Evolutionary conservation across 1,139 yeast genomes (phyloP).

Genomic region (Geotrichum restrictum): DNA sequence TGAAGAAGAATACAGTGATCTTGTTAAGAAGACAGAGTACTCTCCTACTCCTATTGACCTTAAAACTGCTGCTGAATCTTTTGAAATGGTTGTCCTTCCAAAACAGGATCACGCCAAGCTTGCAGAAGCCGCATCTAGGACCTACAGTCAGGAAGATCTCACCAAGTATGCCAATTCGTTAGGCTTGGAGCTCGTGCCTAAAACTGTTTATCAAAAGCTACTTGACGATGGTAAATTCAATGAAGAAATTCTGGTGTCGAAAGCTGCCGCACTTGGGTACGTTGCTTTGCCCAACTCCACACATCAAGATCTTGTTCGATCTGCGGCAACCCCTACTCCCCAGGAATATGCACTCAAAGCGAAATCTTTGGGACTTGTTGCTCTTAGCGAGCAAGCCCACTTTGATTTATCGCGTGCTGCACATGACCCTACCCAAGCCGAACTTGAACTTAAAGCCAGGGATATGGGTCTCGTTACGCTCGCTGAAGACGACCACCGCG

Average conservation of each 20-base stretch:
- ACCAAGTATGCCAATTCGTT: too few species aligned
- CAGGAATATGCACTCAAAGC: conserved; percentile 27
- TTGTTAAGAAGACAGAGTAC: conserved; percentile 20
- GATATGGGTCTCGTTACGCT: conserved; percentile 44
- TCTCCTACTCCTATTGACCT: conserved; percentile 8
- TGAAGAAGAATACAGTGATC: conserved; percentile 43
- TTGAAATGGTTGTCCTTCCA: conserved; percentile 12
- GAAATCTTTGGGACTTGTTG: conserved; percentile 25
- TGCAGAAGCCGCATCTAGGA: neutral
- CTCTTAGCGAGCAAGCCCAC: conserved; percentile 20
- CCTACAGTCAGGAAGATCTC: too few species aligned
- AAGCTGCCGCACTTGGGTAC: conserved; percentile 18
- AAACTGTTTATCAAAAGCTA: neutral
- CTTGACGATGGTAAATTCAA: neutral
- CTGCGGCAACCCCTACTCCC: conserved; percentile 16
- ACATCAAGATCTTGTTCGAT: conserved; percentile 11
- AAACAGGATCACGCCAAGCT: conserved; percentile 4
- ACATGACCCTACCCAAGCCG: conserved; percentile 27
- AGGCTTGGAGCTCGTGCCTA: neutral
- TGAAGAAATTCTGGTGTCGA: conserved; percentile 11
- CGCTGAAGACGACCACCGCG: conserved; percentile 33
- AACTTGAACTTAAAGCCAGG: conserved; percentile 21
- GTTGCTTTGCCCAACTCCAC: neutral
- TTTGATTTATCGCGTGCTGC: conserved; percentile 35
- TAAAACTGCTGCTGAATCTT: conserved; percentile 14